Evolutionary conservation across 2,329 filamentous ascomycete genomes (phyloP).

Genomic region (Elsinoe perseae): DNA sequence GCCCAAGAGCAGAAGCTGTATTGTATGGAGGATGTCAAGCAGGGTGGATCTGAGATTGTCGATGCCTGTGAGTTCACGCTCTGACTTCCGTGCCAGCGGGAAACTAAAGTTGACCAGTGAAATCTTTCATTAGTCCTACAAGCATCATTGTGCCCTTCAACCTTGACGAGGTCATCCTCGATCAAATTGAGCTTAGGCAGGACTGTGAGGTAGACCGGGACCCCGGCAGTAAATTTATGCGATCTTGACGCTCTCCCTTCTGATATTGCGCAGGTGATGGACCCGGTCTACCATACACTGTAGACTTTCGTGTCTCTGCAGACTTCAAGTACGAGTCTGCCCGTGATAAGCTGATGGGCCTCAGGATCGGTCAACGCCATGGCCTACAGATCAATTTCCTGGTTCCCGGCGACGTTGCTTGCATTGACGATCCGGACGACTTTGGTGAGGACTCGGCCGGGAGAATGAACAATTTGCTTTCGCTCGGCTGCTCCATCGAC

Average conservation of each 20-base stretch:
- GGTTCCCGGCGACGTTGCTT: constrained; percentile 49
- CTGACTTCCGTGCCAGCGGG: background rate
- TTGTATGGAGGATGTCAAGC: constrained; percentile 67
- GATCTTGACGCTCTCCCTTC: background rate
- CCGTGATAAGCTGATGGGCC: constrained; percentile 55
- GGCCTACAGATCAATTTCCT: constrained; percentile 49
- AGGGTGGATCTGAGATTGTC: constrained; percentile 57
- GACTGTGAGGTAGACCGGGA: constrained; percentile 28
- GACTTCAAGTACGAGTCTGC: constrained; percentile 66
- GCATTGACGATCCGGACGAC: constrained; percentile 30
- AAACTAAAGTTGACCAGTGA: constrained; percentile 40
- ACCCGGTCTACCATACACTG: constrained; percentile 49
- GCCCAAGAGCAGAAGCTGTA: constrained; percentile 61
- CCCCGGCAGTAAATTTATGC: constrained; percentile 27
- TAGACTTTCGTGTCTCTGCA: constrained; percentile 36
- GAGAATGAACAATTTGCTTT: constrained; percentile 55
- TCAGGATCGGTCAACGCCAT: constrained; percentile 46
- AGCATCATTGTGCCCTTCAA: constrained; percentile 51
- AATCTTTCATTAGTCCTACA: constrained; percentile 54
- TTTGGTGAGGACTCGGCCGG: constrained; percentile 35
- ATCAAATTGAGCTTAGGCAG: constrained; percentile 38
- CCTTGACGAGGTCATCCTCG: constrained; percentile 43
- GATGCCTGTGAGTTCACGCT: constrained; percentile 35
- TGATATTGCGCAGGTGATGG: constrained; percentile 35
- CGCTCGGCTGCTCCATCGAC: constrained; percentile 63